These are phyloP conservation scores for Dendrobium huoshanense DNA, from an alignment of 106 monocot species.

Conservation along the genomic window DNA sequence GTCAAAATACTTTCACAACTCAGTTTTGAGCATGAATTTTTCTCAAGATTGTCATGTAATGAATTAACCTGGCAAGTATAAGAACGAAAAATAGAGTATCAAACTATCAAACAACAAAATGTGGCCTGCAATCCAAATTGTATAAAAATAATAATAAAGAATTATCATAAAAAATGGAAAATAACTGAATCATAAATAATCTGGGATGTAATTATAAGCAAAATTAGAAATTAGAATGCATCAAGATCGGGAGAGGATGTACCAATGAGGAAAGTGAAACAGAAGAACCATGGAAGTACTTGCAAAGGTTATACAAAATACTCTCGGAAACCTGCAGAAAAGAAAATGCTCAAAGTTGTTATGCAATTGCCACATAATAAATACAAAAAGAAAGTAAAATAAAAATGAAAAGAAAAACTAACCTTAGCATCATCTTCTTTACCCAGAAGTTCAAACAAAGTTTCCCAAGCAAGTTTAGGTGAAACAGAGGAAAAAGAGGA, in stretches of 20 bases:
- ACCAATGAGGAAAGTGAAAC: constrained; percentile 49
- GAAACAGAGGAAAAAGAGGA: constrained; percentile 57
- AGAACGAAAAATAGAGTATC: constrained; percentile 4
- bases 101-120: neutral
- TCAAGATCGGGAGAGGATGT: constrained; percentile 7
- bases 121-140: neutral
- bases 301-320: constrained; percentile 52
- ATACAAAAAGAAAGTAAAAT: neutral
- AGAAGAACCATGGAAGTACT: constrained; percentile 33
- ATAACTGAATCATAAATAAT: neutral
- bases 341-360: constrained; percentile 2
- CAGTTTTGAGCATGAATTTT: constrained; percentile 19
- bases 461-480: constrained; percentile 54
- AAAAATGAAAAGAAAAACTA: constrained; percentile 1
- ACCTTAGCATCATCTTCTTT: constrained; percentile 69
- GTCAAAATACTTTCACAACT: constrained; percentile 30
- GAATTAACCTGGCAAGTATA: constrained; percentile 26
- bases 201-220: neutral
- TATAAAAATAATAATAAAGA: neutral
- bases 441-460: constrained; percentile 38
- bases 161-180: neutral
- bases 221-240: neutral
- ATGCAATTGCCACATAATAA: neutral
- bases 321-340: constrained; percentile 38
- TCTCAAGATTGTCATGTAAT: constrained; percentile 27